A percentile compares a stretch with the other conserved stretches of the same genome.
phyloP scores from a whole-genome alignment of 495 filamentous ascomycete genomes.

The Trichocladium antarcticum region DNA sequence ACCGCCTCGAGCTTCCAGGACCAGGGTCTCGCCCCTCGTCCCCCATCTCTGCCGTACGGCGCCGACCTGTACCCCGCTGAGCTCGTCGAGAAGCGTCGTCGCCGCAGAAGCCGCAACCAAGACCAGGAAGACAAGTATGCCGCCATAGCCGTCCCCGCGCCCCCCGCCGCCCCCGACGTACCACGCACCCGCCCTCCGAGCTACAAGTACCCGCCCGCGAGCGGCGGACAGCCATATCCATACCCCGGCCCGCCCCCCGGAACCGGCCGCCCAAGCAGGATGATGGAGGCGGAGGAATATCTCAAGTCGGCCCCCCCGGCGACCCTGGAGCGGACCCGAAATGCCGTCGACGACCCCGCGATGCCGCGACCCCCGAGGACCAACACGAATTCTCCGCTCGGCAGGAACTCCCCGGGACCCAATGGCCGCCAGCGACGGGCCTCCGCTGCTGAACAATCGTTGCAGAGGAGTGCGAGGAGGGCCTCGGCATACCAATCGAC shows the following conservation, averaged over 20 bases:
- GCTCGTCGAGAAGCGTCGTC: constrained; percentile 26
- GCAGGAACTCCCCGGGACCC: constrained; percentile 3
- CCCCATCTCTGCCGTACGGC: constrained; percentile 39
- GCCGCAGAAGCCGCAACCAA: constrained; percentile 27
- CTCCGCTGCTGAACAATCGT: constrained; percentile 22
- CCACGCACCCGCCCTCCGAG: constrained; percentile 49
- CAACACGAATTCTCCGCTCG: constrained; percentile 13
- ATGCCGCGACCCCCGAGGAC: constrained; percentile 19
- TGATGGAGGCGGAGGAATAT: constrained; percentile 36
- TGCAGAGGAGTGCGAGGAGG: constrained; percentile 20
- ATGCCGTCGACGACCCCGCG: constrained; percentile 21
- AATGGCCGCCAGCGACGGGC: constrained; percentile 19
- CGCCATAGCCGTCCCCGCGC: constrained; percentile 21
- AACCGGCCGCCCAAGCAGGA: constrained; percentile 18
- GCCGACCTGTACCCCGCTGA: constrained; percentile 37
- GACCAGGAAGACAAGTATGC: constrained; percentile 23
- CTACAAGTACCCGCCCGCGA: constrained; percentile 42
- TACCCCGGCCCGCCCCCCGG: constrained; percentile 17
- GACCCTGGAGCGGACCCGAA: constrained; percentile 24
- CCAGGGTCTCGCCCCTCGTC: constrained; percentile 39
- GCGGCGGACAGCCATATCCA: constrained; percentile 25
- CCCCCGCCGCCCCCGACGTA: constrained; percentile 48
- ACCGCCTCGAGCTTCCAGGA: constrained; percentile 37
- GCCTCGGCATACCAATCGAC: constrained; percentile 12
- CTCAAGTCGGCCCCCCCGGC: constrained; percentile 9